Conservation (phyloP, 1,284 basidiomycete species). For the Ceratobasidium sp. region DNA sequence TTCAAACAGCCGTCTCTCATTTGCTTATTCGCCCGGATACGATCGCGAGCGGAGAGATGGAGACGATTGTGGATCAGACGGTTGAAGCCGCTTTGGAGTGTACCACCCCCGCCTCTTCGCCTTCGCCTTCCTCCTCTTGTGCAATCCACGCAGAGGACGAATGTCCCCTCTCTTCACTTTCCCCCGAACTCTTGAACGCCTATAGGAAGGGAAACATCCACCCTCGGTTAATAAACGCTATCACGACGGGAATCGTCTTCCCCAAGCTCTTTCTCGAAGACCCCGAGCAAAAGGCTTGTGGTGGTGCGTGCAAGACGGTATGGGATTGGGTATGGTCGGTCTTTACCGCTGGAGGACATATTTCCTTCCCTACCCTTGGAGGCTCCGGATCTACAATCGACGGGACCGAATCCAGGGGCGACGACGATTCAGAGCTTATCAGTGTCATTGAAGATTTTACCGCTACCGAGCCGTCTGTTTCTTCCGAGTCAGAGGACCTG, state of each 20-base stretch:
- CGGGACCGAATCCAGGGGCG: constrained; percentile 37
- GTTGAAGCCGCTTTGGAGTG: constrained; percentile 76
- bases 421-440: constrained; percentile 58
- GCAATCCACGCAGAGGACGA: constrained; percentile 4
- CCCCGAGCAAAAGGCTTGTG: constrained; percentile 70
- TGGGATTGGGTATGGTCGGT: constrained; percentile 72
- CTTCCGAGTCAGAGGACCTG: constrained; percentile 44
- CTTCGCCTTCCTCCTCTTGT: not conserved
- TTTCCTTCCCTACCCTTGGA: constrained; percentile 41
- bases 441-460: constrained; percentile 57
- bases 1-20: constrained; percentile 44
- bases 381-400: constrained; percentile 46
- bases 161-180: constrained; percentile 10
- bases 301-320: constrained; percentile 64
- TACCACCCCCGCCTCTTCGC: constrained; percentile 58
- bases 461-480: constrained; percentile 42
- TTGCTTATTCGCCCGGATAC: constrained; percentile 44
- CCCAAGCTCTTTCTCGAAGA: constrained; percentile 73
- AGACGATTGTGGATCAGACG: constrained; percentile 66
- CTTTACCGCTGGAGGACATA: constrained; percentile 62
- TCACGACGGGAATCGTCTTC: constrained; percentile 70
- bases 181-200: constrained; percentile 49
- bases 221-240: constrained; percentile 62
- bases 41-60: constrained; percentile 59
- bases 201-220: constrained; percentile 66